Percentiles rank a stretch among this genome's conserved stretches.
phyloP scores from a whole-genome alignment of 2,329 filamentous ascomycete genomes.

The Aspergillus ruber region DNA sequence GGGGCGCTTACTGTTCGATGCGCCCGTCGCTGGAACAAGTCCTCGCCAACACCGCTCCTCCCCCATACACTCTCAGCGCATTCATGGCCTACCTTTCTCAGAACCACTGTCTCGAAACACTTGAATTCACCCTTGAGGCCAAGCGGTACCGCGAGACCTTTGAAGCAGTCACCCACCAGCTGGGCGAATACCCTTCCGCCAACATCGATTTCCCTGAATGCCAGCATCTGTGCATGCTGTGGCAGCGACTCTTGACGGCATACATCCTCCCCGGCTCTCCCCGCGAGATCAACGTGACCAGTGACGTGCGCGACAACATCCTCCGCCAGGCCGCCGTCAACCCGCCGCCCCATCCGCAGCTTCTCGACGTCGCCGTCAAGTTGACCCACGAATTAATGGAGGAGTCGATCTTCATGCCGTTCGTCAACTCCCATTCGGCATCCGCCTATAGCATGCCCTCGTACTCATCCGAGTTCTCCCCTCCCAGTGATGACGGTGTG shows the following conservation, averaged over 20 bases:
- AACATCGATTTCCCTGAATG: slow-evolving; percentile 47
- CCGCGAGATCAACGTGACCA: slow-evolving; percentile 84
- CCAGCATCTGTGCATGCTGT: slow-evolving; percentile 70
- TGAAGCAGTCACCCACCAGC: slow-evolving; percentile 48
- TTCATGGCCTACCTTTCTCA: slow-evolving; percentile 97
- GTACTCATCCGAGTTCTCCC: slow-evolving; percentile 35
- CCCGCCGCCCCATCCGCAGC: slow-evolving; percentile 64
- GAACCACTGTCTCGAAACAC: slow-evolving; percentile 91
- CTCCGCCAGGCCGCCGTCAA: slow-evolving; percentile 55
- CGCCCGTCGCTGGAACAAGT: slow-evolving; percentile 80
- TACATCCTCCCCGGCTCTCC: slow-evolving; percentile 83
- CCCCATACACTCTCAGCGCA: slow-evolving; percentile 83
- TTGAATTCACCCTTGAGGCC: slow-evolving; percentile 94
- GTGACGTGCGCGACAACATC: slow-evolving; percentile 74
- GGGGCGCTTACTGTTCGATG: slow-evolving; percentile 37
- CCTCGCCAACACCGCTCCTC: slow-evolving; percentile 73
- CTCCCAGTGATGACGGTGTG: slow-evolving; percentile 30
- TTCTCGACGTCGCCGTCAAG: slow-evolving; percentile 72
- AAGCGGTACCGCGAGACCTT: slow-evolving; percentile 72
- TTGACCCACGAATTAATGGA: slow-evolving; percentile 97
- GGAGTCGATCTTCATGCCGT: slow-evolving; percentile 87
- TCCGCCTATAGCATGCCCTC: slow-evolving; percentile 42
- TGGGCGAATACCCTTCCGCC: slow-evolving; percentile 41
- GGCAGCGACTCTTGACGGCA: slow-evolving; percentile 80
- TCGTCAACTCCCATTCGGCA: slow-evolving; percentile 63